Percentiles rank a stretch among this genome's conserved stretches.
phyloP scores from a whole-genome alignment of 495 filamentous ascomycete genomes.

The Sordaria brevicollis region DNA sequence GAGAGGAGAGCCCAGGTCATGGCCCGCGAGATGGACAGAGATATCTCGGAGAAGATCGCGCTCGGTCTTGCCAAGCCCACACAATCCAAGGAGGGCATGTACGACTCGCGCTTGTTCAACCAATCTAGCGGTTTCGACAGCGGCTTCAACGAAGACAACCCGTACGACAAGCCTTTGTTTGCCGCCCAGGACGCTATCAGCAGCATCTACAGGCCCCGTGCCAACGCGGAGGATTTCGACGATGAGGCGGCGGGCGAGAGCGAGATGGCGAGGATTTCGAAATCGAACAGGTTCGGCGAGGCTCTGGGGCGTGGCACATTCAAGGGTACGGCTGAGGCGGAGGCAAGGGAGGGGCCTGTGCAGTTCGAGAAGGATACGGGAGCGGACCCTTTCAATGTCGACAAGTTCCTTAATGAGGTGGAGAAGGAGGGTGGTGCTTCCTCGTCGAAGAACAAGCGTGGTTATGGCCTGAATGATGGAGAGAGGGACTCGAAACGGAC shows the following conservation, averaged over 20 bases:
- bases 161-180: slow-evolving; percentile 95
- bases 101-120: slow-evolving; percentile 92
- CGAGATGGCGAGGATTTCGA: slow-evolving; percentile 81
- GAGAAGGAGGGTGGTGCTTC: slow-evolving; percentile 32
- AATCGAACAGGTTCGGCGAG: slow-evolving; percentile 68
- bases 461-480: slow-evolving; percentile 75
- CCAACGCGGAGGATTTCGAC: slow-evolving; percentile 58
- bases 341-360: slow-evolving; percentile 85
- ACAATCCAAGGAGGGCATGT: slow-evolving; percentile 83
- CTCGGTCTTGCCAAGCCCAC: slow-evolving; percentile 93
- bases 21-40: slow-evolving; percentile 90
- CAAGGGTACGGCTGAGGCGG: slow-evolving; percentile 77
- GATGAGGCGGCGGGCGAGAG: slow-evolving; percentile 70
- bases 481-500: slow-evolving; percentile 67
- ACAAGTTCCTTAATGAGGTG: slow-evolving; percentile 81
- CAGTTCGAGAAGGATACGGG: slow-evolving; percentile 90
- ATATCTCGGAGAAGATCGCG: slow-evolving; percentile 96
- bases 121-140: slow-evolving; percentile 77
- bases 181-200: slow-evolving; percentile 92
- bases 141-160: slow-evolving; percentile 96
- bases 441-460: slow-evolving; percentile 54
- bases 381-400: slow-evolving; percentile 82
- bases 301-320: slow-evolving; percentile 85
- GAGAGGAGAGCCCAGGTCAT: slow-evolving; percentile 84
- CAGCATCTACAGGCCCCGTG: slow-evolving; percentile 82